These are phyloP conservation scores for Phaeosphaeria sp. DNA, from an alignment of 2,329 filamentous ascomycete genomes.

Conservation along the genomic window DNA sequence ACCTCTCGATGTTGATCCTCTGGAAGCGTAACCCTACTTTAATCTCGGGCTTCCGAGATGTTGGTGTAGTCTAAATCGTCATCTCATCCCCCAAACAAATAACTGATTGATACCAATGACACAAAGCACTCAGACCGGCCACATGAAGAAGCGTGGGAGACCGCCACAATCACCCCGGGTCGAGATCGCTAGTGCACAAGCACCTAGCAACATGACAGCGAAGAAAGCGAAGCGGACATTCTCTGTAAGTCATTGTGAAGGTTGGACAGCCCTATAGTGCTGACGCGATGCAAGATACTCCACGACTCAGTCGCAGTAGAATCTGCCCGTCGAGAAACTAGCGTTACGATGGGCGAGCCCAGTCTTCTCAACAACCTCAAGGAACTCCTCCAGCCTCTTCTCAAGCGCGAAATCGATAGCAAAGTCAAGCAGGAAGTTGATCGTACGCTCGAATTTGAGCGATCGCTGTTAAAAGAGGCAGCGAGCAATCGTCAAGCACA, in stretches of 20 bases:
- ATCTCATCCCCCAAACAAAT: too few relatives aligned
- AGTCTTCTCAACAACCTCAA: not conserved
- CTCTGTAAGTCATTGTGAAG: not conserved
- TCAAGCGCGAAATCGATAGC: not conserved
- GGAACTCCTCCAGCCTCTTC: not conserved
- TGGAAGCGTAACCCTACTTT: too few relatives aligned
- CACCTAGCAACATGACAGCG: not conserved
- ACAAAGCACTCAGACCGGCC: not conserved
- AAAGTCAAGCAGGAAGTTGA: not conserved
- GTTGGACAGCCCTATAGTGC: not conserved
- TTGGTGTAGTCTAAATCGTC: too few relatives aligned
- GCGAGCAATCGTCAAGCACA: not conserved
- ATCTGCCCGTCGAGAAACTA: not conserved
- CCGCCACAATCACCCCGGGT: not conserved
- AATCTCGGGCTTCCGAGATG: too few relatives aligned
- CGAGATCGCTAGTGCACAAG: not conserved
- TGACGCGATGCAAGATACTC: not conserved
- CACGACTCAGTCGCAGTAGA: not conserved
- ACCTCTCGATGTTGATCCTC: too few relatives aligned
- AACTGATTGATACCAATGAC: not conserved
- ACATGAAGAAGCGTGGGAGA: not conserved
- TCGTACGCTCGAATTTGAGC: not conserved
- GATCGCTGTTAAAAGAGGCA: not conserved
- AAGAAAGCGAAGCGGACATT: not conserved
- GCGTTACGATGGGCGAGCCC: not conserved